These are phyloP conservation scores for Stachybotrys chlorohalonatus DNA, from an alignment of 2,329 filamentous ascomycete species.

Conservation along the genomic window DNA sequence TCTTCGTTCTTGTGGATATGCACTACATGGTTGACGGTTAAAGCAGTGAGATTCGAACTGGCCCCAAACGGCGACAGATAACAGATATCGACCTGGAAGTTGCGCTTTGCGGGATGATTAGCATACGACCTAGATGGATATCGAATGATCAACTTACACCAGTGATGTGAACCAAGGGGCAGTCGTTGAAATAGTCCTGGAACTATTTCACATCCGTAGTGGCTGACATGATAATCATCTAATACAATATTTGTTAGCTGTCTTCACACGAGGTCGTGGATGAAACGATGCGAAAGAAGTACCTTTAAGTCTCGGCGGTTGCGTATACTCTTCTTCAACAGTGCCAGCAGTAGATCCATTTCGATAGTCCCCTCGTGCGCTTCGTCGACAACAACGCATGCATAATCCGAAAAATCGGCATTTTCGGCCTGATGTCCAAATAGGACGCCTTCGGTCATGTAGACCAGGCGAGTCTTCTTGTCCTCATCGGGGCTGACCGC, in stretches of 20 bases:
- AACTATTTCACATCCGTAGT: constrained; percentile 4
- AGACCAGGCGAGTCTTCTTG: constrained; percentile 4
- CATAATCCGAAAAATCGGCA: constrained; percentile 1
- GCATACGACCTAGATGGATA: no score
- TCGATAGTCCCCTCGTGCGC: constrained; percentile 7
- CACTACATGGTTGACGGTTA: background rate
- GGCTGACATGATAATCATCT: constrained; percentile 7
- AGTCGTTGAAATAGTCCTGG: constrained; percentile 5
- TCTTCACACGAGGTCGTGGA: background rate
- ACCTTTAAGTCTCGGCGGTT: constrained; percentile 1
- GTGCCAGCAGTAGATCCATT: constrained; percentile 3
- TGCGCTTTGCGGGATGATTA: no score
- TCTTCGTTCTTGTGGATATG: no score
- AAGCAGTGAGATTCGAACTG: background rate
- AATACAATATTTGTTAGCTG: background rate
- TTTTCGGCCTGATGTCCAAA: background rate
- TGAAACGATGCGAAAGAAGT: background rate
- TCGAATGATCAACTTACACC: no score
- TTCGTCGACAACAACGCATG: constrained; percentile 7
- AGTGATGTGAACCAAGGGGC: background rate
- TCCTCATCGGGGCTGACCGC: constrained; percentile 44
- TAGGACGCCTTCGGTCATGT: constrained; percentile 8
- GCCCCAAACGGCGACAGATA: background rate
- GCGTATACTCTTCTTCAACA: constrained; percentile 3
- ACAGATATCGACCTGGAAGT: background rate